These are phyloP conservation scores for Podospora comata DNA, from an alignment of 495 filamentous ascomycete genomes.

Conservation along the genomic window DNA sequence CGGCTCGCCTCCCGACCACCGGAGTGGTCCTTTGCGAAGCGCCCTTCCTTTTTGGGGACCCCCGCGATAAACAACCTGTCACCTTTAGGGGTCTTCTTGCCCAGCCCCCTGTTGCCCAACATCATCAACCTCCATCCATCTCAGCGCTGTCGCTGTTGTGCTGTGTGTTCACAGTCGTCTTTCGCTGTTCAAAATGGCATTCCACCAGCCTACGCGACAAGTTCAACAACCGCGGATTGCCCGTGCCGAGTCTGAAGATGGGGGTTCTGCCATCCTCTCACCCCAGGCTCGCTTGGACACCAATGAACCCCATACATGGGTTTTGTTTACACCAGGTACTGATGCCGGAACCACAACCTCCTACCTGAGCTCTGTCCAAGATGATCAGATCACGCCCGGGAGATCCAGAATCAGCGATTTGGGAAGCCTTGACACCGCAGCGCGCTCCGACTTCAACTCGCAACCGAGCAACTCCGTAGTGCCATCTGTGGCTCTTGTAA, in stretches of 20 bases:
- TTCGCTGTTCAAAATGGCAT: constrained; percentile 60
- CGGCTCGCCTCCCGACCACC: neutral
- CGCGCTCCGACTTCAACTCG: constrained; percentile 46
- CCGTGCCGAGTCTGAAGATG: constrained; percentile 40
- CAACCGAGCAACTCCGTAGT: constrained; percentile 41
- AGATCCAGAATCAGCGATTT: constrained; percentile 79
- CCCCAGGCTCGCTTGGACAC: constrained; percentile 38
- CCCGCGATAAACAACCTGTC: constrained; percentile 12
- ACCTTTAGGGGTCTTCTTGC: neutral
- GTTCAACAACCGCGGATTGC: constrained; percentile 51
- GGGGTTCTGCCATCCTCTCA: constrained; percentile 42
- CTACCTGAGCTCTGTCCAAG: constrained; percentile 68
- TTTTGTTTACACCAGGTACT: constrained; percentile 82
- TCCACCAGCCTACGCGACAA: constrained; percentile 70
- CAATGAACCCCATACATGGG: constrained; percentile 87
- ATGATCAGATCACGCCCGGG: constrained; percentile 67
- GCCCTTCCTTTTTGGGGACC: constrained; percentile 11
- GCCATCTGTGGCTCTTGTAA: constrained; percentile 44
- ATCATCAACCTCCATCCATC: neutral
- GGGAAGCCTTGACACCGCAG: constrained; percentile 71
- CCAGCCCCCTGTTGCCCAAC: neutral
- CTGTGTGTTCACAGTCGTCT: constrained; percentile 12
- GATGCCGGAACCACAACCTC: constrained; percentile 61
- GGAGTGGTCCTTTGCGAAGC: constrained; percentile 11
- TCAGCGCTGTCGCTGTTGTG: neutral